Conservation (phyloP, 768 basidiomycete genomes). For the Naematelia encephala region DNA sequence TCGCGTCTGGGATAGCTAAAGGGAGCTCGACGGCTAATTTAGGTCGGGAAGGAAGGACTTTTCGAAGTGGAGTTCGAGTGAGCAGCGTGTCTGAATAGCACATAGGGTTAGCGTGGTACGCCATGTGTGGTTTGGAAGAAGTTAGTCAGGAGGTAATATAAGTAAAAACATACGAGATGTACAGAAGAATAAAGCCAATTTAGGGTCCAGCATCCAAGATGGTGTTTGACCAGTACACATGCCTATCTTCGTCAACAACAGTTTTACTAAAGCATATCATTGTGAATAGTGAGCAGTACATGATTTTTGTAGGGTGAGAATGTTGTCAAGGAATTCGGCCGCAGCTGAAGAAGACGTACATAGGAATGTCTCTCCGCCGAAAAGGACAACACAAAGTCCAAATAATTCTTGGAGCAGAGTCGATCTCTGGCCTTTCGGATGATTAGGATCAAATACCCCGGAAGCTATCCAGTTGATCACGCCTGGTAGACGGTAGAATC, state of each 20-base stretch:
- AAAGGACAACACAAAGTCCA: conserved; percentile 44
- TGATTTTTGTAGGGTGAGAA: background rate
- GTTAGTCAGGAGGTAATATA: too few species aligned
- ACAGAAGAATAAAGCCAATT: conserved; percentile 63
- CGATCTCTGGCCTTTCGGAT: conserved; percentile 9
- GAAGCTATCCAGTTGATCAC: conserved; percentile 39
- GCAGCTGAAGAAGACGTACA: conserved; percentile 20
- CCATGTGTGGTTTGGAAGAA: too few species aligned
- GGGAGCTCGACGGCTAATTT: conserved; percentile 65
- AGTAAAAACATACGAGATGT: conserved; percentile 61
- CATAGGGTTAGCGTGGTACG: too few species aligned
- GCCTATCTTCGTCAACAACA: too few species aligned
- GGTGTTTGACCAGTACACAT: conserved; percentile 54
- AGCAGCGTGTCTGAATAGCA: conserved; percentile 25
- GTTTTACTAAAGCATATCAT: too few species aligned
- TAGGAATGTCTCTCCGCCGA: conserved; percentile 49
- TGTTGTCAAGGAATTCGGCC: background rate
- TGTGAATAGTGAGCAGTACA: too few species aligned
- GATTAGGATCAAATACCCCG: conserved; percentile 26
- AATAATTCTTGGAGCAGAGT: conserved; percentile 38
- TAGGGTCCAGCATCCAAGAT: conserved; percentile 75
- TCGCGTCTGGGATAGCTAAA: conserved; percentile 69
- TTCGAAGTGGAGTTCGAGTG: conserved; percentile 54
- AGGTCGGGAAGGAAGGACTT: conserved; percentile 61
- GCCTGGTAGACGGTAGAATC: conserved; percentile 30